Conservation (phyloP, 768 basidiomycete species). For the Lactarius tabidus region DNA sequence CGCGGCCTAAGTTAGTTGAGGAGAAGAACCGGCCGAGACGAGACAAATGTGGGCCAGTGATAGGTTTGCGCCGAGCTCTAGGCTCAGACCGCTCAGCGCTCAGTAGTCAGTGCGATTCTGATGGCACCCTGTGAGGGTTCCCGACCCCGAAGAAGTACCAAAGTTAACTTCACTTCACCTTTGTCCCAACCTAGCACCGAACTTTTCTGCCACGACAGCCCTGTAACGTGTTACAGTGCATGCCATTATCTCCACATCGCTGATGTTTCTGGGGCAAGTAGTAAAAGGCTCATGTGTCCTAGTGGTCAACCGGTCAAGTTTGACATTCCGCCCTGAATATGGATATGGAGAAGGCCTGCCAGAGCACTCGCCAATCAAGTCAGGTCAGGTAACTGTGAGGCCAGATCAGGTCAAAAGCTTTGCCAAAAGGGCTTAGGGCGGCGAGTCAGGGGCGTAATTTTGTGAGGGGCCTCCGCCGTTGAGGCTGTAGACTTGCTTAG, state of each 20-base stretch:
- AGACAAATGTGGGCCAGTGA: not conserved
- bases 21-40: not conserved
- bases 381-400: too few relatives aligned
- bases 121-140: not conserved
- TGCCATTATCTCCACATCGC: too few relatives aligned
- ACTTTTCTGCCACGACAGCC: not conserved
- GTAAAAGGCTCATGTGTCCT: not conserved
- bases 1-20: not conserved
- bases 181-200: not conserved
- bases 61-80: not conserved
- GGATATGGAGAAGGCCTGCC: not conserved
- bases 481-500: too few relatives aligned
- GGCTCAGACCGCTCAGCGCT: not conserved
- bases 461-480: too few relatives aligned
- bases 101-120: too few relatives aligned
- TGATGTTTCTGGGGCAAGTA: not conserved
- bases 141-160: not conserved
- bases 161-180: not conserved
- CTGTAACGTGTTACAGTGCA: not conserved
- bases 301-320: too few relatives aligned
- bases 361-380: not conserved
- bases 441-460: not conserved
- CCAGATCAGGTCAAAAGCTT: too few relatives aligned
- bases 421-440: too few relatives aligned
- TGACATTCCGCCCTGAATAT: not conserved